Evolutionary conservation across 495 filamentous ascomycete species (phyloP), one percentile per base, ranked within the genome.

Genomic region (Darksidea phi): DNA sequence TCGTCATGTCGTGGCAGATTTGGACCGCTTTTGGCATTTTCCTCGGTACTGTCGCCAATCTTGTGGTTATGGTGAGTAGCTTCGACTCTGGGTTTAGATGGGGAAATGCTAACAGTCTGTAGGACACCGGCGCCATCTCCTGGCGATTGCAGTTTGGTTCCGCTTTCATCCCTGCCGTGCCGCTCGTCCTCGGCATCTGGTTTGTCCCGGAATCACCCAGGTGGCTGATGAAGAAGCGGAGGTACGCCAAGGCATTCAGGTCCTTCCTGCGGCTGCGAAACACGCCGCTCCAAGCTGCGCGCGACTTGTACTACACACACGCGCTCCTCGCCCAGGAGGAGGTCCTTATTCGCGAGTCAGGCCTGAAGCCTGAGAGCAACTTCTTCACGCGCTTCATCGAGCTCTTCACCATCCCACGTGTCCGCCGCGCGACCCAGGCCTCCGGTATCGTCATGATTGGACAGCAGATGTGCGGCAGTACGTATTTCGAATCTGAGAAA

Each of bases 241-340:
- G 76, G 65, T 74, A 82, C 75, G 65, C 59, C 3, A 61, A 84
- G 24, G 85, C 86, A 2, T 88, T 81, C 68, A 48, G 74, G n/a
- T 84, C 83, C 37, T 78, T 88, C 11, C 71, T 78, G 28, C 78
- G 80, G 21, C 80, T 90, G 1, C 84, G 86, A 24, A 82, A 83
- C 62, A 79, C 80, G 28, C 78, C 78, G 1, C 67, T 91, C 42
- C 88, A 91, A 63, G 89, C 86, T 4, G 89, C 88, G 6, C 76
- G 89, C 0, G 89, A 93, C 71, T 79, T 91, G 10, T 91, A 87
- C 72, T 87, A 85, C 68, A 88, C 89, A 56, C 81, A 90, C 68
- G 78, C 81, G 0, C 86, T 80, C 48, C 72, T 82, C 13, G 67
- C 67, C 42, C 61, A 79, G 49, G 76, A 79, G 51, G 67, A 68